Percentiles rank a stretch among this genome's conserved stretches.
These are phyloP conservation scores for Sergeia podlipaevii DNA, from an alignment of 208 protist species.

Conservation along the genomic window DNA sequence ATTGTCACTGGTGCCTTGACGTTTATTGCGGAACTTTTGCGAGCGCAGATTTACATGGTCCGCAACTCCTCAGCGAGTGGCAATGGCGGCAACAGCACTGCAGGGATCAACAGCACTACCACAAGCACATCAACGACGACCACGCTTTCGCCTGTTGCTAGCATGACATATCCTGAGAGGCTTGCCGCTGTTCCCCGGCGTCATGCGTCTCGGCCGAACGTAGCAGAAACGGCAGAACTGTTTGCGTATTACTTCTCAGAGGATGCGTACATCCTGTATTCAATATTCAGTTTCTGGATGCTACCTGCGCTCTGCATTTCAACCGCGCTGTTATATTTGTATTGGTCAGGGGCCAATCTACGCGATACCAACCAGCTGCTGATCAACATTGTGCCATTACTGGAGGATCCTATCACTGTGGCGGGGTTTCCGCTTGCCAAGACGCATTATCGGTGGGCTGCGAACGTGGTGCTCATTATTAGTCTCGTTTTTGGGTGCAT, in stretches of 20 bases:
- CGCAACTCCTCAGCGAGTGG: no score
- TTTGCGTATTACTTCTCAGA: slow-evolving; percentile 54
- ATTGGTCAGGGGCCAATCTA: slow-evolving; percentile 51
- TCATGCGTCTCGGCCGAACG: slow-evolving; percentile 29
- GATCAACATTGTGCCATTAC: slow-evolving; percentile 48
- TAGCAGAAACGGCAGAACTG: slow-evolving; percentile 27
- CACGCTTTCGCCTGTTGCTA: slow-evolving; percentile 4
- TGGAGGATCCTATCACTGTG: slow-evolving; percentile 69
- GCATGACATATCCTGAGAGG: slow-evolving; percentile 27
- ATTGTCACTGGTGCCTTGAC: slow-evolving; percentile 32
- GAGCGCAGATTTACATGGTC: slow-evolving; percentile 62
- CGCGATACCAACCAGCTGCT: slow-evolving; percentile 40
- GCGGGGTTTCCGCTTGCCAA: slow-evolving; percentile 36
- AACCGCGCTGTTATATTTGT: slow-evolving; percentile 49
- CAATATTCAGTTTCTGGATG: slow-evolving; percentile 58
- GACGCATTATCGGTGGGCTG: slow-evolving; percentile 34
- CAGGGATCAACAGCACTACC: slow-evolving; percentile 14
- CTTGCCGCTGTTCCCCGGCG: slow-evolving; percentile 18
- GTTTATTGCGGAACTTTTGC: slow-evolving; percentile 58
- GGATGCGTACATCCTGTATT: slow-evolving; percentile 56
- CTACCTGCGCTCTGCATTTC: slow-evolving; percentile 49
- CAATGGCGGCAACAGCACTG: slow-evolving; percentile 22
- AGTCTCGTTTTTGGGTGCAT: slow-evolving; percentile 55
- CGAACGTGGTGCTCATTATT: slow-evolving; percentile 36
- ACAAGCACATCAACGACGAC: background rate